Base-by-base conservation (phyloP, 139 green algal genomes). In the Chlamydomonas incerta region DNA sequence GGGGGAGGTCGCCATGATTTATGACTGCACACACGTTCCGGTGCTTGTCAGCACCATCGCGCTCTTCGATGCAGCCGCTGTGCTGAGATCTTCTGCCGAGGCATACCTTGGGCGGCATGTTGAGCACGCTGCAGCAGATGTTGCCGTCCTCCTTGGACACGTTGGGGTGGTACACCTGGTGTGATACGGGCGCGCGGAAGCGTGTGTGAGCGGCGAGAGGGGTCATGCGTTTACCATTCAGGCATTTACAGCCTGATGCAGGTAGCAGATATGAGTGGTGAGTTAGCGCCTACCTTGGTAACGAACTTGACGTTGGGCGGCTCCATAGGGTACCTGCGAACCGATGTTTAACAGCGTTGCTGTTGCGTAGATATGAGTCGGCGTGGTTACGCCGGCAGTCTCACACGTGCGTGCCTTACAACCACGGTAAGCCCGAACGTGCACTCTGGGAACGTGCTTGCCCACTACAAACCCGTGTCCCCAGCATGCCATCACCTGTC, bases 101-200 rank as follows among this genome's bases (percentile, higher is more conserved):
- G n/a, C n/a, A n/a, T 47, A 91, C 90, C 82, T 95, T 96, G 31
- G 93, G 93, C 0, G 92, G 92, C 87, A 93, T 88, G 77, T 96
- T 94, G 6, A 96, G 83, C 6, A 93, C 88, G 81, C 95, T 91
- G 6, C 93, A 76, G 87, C 93, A 95, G 21, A 95, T 94, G 26
- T 89, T 81, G 37, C 90, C 93, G 57, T 88, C 87, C 18, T 88
- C 87, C 14, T 82, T 65, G n/a, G 95, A 90, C 28, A 96, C 94
- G 90, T 96, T 96, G 24, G 93, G 93, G 73, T 96, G 94, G 85
- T 96, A 96, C 15, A 96, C 86, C 79, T 85, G 79, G 15, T 28
- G 31, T 6, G 37, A 13, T 52, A 9, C 31, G 67, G 15, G 31
- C 26, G n/a, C n/a, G n/a, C n/a, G n/a, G n/a, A n/a, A n/a, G n/a